Percentiles rank a stretch among this genome's conserved stretches.
Conservation (phyloP, 768 basidiomycete species). For the Leccinum disarticulatum region DNA sequence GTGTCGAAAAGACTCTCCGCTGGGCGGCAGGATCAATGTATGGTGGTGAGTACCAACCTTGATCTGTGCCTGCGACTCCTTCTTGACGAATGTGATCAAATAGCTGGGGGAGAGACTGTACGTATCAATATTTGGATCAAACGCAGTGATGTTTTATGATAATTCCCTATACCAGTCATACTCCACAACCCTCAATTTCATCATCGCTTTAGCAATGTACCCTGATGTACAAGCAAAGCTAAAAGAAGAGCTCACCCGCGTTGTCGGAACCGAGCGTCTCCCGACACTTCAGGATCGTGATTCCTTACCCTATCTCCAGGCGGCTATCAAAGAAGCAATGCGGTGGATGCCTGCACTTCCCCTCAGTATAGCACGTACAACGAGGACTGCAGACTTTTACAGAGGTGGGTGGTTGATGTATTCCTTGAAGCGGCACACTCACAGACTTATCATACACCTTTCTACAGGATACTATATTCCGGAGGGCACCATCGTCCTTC, state of each 20-base stretch:
- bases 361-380: constrained; percentile 15
- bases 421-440: background rate
- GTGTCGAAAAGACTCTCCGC: constrained; percentile 8
- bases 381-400: constrained; percentile 10
- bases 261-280: constrained; percentile 46
- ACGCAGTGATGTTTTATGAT: background rate
- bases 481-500: constrained; percentile 10
- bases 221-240: constrained; percentile 51
- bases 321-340: constrained; percentile 35
- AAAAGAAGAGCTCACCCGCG: constrained; percentile 51
- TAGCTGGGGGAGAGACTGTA: constrained; percentile 11
- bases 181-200: constrained; percentile 18
- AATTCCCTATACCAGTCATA: constrained; percentile 10
- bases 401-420: background rate
- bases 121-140: background rate
- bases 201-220: constrained; percentile 18
- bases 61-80: background rate
- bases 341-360: constrained; percentile 12
- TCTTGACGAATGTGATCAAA: background rate
- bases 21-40: constrained; percentile 23
- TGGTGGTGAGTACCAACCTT: constrained; percentile 12
- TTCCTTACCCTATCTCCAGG: constrained; percentile 52
- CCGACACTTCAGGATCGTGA: constrained; percentile 36
- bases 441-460: background rate
- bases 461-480: constrained; percentile 12